phyloP scores from a whole-genome alignment of 371 early-diverging fungal genomes.

The Mortierella sp. region DNA sequence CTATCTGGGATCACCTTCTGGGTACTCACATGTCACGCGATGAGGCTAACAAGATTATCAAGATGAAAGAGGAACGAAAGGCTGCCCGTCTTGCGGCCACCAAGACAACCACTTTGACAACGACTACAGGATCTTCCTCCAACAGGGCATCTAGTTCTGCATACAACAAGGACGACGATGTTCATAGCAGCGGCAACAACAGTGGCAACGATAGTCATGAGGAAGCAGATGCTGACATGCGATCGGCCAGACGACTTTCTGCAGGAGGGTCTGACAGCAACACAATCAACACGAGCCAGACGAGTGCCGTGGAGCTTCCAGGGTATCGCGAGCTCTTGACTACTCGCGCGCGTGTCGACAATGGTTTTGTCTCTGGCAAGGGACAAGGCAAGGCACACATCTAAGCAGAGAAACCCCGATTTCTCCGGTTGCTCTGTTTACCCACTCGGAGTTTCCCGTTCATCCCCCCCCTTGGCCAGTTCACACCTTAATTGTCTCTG shows the following conservation, averaged over 20 bases:
- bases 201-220: slow-evolving; percentile 52
- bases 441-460: background rate
- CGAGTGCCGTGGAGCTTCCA: slow-evolving; percentile 27
- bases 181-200: slow-evolving; percentile 51
- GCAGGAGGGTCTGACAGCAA: slow-evolving; percentile 12
- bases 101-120: slow-evolving; percentile 2
- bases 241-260: slow-evolving; percentile 9
- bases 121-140: slow-evolving; percentile 11
- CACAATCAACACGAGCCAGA: background rate
- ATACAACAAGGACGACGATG: slow-evolving; percentile 41
- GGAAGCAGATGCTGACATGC: slow-evolving; percentile 23
- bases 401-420: slow-evolving; percentile 8
- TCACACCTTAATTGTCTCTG: background rate
- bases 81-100: slow-evolving; percentile 41
- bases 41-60: slow-evolving; percentile 53
- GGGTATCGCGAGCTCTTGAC: slow-evolving; percentile 39
- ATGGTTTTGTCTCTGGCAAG: slow-evolving; percentile 49
- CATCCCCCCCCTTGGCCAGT: background rate
- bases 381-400: slow-evolving; percentile 56
- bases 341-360: slow-evolving; percentile 46
- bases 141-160: background rate
- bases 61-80: slow-evolving; percentile 52
- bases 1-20: slow-evolving; percentile 78
- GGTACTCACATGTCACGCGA: slow-evolving; percentile 62
- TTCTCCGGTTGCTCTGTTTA: background rate